Percentiles rank a stretch among this genome's conserved stretches.
These are phyloP conservation scores for Noccaea bulbosa DNA, from an alignment of 345 rosid genomes.

Conservation along the genomic window DNA sequence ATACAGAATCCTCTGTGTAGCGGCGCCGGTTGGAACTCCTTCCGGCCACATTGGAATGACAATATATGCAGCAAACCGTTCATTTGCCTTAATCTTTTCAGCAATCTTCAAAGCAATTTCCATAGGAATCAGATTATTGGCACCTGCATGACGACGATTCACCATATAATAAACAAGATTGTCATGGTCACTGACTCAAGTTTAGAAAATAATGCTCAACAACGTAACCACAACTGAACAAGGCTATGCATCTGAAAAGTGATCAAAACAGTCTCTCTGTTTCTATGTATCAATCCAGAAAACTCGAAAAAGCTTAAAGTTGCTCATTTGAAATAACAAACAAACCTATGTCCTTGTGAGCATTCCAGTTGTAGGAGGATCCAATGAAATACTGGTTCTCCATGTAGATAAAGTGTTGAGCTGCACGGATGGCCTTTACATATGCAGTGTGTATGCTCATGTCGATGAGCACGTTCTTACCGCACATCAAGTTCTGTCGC, in stretches of 20 bases:
- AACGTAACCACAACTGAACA: background rate
- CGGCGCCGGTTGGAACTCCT: slow-evolving; percentile 86
- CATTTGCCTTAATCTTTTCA: slow-evolving; percentile 79
- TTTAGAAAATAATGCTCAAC: background rate
- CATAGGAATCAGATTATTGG: slow-evolving; percentile 93
- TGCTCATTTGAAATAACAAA: background rate
- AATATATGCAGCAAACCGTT: slow-evolving; percentile 92
- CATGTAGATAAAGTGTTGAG: slow-evolving; percentile 93
- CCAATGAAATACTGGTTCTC: slow-evolving; percentile 98
- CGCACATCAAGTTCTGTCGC: slow-evolving; percentile 82
- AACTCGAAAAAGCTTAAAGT: background rate
- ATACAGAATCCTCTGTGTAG: slow-evolving; percentile 91
- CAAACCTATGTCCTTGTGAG: slow-evolving; percentile 75
- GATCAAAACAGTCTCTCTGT: slow-evolving; percentile 7
- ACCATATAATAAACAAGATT: slow-evolving; percentile 4
- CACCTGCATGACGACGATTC: slow-evolving; percentile 58
- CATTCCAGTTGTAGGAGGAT: slow-evolving; percentile 87
- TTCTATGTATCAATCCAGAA: slow-evolving; percentile 9
- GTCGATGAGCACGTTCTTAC: slow-evolving; percentile 93
- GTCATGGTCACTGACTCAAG: slow-evolving; percentile 1
- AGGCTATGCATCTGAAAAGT: background rate
- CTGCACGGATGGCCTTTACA: slow-evolving; percentile 95
- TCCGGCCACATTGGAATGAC: slow-evolving; percentile 98
- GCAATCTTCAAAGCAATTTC: slow-evolving; percentile 95
- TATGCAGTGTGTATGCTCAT: slow-evolving; percentile 99